These are phyloP conservation scores for Euphrasia arctica DNA, from an alignment of 305 asterid species.

Conservation along the genomic window DNA sequence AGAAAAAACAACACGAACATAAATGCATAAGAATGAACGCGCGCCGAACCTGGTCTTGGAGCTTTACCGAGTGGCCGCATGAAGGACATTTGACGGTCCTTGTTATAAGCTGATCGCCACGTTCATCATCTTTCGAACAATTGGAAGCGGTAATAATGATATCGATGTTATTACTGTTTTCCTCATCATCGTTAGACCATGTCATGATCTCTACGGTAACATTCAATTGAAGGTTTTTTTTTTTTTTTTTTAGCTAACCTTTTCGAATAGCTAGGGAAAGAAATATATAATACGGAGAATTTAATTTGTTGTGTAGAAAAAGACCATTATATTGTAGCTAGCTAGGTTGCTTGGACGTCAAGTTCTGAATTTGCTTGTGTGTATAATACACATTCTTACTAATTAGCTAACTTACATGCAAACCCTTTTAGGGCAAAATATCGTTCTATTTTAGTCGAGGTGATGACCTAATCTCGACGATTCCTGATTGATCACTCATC, in stretches of 20 bases:
- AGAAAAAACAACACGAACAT: not conserved
- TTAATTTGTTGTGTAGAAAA: conserved; percentile 8
- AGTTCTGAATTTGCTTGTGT: conserved; percentile 47
- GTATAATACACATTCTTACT: not conserved
- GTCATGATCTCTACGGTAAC: conserved; percentile 32
- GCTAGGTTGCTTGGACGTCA: conserved; percentile 85
- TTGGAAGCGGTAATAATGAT: not conserved
- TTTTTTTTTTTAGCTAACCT: too few relatives aligned
- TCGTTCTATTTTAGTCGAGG: too few relatives aligned
- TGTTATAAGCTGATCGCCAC: not conserved
- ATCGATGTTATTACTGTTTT: conserved; percentile 16
- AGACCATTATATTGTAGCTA: not conserved
- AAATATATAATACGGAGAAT: not conserved
- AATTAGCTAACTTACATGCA: too few relatives aligned
- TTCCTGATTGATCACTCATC: too few relatives aligned
- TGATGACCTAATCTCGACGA: too few relatives aligned
- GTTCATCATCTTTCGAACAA: conserved; percentile 30
- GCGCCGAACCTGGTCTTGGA: conserved; percentile 58
- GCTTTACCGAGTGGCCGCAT: conserved; percentile 58
- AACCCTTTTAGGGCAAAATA: too few relatives aligned
- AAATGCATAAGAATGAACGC: not conserved
- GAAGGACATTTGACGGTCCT: conserved; percentile 62
- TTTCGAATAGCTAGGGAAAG: not conserved
- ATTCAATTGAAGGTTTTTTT: too few relatives aligned
- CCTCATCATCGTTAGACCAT: conserved; percentile 41